Percentiles rank a stretch among this genome's conserved stretches.
Conservation (phyloP, 768 basidiomycete genomes). For the Clavulina sp. region DNA sequence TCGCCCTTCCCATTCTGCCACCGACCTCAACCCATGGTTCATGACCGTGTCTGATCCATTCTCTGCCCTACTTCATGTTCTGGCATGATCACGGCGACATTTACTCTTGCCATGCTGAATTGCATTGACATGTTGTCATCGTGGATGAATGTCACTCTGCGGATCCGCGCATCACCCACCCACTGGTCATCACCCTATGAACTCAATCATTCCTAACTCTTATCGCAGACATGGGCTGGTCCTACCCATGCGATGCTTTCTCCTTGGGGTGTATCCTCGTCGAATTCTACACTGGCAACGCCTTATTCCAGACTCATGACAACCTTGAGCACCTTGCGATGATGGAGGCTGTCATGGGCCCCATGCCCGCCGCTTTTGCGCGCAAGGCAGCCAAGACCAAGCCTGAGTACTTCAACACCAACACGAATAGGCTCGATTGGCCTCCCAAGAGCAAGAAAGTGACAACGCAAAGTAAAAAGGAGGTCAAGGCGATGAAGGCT, state of each 20-base stretch:
- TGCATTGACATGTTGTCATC: background rate
- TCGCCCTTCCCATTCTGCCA: slow-evolving; percentile 11
- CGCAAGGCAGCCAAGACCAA: slow-evolving; percentile 60
- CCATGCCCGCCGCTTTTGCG: slow-evolving; percentile 80
- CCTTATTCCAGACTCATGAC: slow-evolving; percentile 98
- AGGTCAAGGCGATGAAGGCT: slow-evolving; percentile 69
- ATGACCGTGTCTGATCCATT: too few species aligned
- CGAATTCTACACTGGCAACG: slow-evolving; percentile 94
- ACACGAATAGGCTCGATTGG: slow-evolving; percentile 74
- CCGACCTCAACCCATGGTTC: too few species aligned
- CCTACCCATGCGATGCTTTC: slow-evolving; percentile 95
- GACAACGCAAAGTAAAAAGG: slow-evolving; percentile 72
- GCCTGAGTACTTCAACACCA: slow-evolving; percentile 78
- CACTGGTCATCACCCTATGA: too few species aligned
- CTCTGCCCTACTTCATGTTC: too few species aligned
- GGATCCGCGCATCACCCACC: too few species aligned
- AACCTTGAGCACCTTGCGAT: slow-evolving; percentile 98
- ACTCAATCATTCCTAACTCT: too few species aligned
- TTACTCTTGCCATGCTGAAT: background rate
- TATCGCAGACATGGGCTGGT: slow-evolving; percentile 80
- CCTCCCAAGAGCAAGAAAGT: slow-evolving; percentile 66
- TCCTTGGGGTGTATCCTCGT: slow-evolving; percentile 97
- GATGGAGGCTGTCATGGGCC: slow-evolving; percentile 99
- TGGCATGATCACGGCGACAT: too few species aligned
- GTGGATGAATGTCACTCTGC: too few species aligned